These are phyloP conservation scores for Metschnikowia anglica DNA, from an alignment of 805 yeast genomes.

Conservation along the genomic window DNA sequence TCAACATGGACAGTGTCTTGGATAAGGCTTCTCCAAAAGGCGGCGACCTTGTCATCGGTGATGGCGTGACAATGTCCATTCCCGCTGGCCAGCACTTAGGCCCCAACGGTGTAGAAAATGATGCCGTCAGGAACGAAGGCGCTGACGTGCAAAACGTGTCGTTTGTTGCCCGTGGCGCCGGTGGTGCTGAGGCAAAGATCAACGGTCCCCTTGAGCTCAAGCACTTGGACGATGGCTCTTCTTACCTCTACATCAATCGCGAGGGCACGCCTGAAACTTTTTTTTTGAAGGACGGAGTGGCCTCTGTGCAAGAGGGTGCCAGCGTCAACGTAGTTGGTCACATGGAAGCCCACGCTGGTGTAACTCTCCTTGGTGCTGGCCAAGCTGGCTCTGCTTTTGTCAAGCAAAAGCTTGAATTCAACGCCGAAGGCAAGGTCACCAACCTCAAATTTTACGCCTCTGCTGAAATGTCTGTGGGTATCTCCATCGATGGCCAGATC, in stretches of 20 bases:
- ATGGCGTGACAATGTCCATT: not conserved
- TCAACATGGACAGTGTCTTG: not conserved
- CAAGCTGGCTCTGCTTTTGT: conserved; percentile 6
- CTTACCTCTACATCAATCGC: conserved; percentile 4
- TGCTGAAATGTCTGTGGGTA: conserved; percentile 7
- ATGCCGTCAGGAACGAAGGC: not conserved
- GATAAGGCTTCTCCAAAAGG: not conserved
- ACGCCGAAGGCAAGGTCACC: conserved; percentile 9
- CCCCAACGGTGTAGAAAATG: not conserved
- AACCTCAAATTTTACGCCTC: conserved; percentile 10
- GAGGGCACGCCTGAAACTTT: conserved; percentile 2
- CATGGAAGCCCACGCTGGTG: conserved; percentile 10
- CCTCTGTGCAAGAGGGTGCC: conserved; percentile 1
- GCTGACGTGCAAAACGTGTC: conserved; percentile 5
- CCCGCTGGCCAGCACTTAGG: not conserved
- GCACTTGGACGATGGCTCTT: conserved; percentile 3
- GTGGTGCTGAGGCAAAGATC: conserved; percentile 3
- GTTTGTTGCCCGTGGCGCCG: conserved; percentile 5
- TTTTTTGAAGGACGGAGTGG: conserved; percentile 7
- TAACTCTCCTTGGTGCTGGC: conserved; percentile 10
- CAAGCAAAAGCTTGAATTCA: conserved; percentile 10
- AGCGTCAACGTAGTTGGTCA: conserved; percentile 8
- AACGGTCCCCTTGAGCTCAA: conserved; percentile 8
- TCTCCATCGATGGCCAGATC: conserved; percentile 9
- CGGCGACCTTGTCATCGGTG: no score